Base-by-base conservation (phyloP, 2,329 filamentous ascomycete genomes). In the Mycogone perniciosa region DNA sequence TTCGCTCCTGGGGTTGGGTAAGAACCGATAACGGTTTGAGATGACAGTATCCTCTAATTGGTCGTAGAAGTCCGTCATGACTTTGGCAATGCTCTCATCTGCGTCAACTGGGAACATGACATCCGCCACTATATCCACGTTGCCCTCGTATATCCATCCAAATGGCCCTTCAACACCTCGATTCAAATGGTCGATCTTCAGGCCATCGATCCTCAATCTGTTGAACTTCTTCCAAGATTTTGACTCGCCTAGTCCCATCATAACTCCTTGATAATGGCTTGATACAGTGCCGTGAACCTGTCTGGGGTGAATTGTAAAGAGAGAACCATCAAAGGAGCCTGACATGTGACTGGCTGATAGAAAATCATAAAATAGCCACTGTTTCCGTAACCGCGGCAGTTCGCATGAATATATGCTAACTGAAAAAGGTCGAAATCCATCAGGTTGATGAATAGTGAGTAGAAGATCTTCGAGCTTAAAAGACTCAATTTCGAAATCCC, bases 331-430 rank as follows among this genome's bases (percentile, higher is more conserved):
- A 60, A 88, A 96, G 1, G 90, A 93, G 2, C 93, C 93, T 9
- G 89, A 96, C 82, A 97, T 95, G 67, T 93, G 92, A 63, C 89
- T 96, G 13, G 93, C 93, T 0, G 88, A 93, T 30, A 99, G 72
- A 59, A 99, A 95, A 67, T 99, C 93, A 72, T 99, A 99, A 67
- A 97, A 96, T 0, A 99, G 77, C 88, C 90, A 99, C 62, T 95
- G 92, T 64, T 96, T 97, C 47, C 93, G 82, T 43, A 99, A 73
- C 61, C 93, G 87, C 1, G 93, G 92, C 37, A 99, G 79, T 63
- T 97, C 92, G 67, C 92, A 96, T 6, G 89, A 93, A 72, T 89
- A 99, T 55, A 99, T 95, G 72, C 91, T 96, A 58, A 96, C 84
- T 0, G 90, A 86, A 67, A 95, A 99, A 0, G 93, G 93, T n/a